Evolutionary conservation across 345 rosid genomes (phyloP).

Genomic region (Hevea brasiliensis): DNA sequence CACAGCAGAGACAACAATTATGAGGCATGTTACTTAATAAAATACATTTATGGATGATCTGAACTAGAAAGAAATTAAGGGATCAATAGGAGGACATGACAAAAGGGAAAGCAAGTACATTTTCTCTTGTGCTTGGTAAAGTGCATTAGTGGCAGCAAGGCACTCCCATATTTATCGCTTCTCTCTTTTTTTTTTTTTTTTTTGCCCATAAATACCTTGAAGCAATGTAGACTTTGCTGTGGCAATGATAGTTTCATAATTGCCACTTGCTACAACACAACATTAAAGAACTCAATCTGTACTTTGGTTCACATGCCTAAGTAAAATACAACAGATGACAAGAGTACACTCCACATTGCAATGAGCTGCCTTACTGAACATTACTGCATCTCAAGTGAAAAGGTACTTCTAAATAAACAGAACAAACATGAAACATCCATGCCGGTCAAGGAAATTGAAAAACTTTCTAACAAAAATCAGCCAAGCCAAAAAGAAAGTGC

Average conservation of each 20-base stretch:
- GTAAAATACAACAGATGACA: not conserved
- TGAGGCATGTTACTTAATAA: not conserved
- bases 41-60: not conserved
- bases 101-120: not conserved
- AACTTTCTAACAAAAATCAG: not conserved
- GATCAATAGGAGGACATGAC: not conserved
- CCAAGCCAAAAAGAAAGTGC: not conserved
- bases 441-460: not conserved
- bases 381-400: not conserved
- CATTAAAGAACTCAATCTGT: not conserved
- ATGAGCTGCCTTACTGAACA: not conserved
- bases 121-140: not conserved
- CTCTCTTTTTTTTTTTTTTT: not conserved
- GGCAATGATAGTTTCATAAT: not conserved
- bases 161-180: not conserved
- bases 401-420: slow-evolving; percentile 2
- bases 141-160: not conserved
- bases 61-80: not conserved
- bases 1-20: not conserved
- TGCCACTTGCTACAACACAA: no score
- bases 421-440: not conserved
- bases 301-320: not conserved
- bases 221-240: not conserved
- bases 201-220: no score
- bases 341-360: not conserved